Conservation (phyloP, 148 eudicot species). For the Rhododendron ovatum region DNA sequence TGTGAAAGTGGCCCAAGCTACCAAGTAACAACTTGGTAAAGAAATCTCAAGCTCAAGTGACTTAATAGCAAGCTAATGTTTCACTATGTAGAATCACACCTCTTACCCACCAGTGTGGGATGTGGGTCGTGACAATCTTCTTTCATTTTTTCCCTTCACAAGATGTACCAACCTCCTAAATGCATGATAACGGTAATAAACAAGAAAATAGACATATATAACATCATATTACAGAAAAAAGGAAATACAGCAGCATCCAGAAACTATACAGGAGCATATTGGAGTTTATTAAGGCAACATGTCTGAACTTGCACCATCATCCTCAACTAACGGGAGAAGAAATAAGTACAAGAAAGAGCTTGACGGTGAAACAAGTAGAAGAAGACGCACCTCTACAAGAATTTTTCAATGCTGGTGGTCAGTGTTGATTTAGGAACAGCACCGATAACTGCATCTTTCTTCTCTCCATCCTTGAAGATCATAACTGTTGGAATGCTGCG, state of each 20-base stretch:
- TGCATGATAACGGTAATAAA: not conserved
- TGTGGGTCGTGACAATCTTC: not conserved
- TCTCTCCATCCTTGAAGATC: slow-evolving; percentile 85
- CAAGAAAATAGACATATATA: not conserved
- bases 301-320: not conserved
- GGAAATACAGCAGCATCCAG: slow-evolving; percentile 3
- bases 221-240: not conserved
- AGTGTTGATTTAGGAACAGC: slow-evolving; percentile 85
- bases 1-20: not conserved
- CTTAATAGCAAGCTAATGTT: not conserved
- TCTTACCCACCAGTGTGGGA: not conserved
- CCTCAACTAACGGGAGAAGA: not conserved
- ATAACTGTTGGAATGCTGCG: slow-evolving; percentile 92
- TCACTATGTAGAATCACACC: not conserved
- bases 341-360: not conserved
- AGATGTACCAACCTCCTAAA: not conserved
- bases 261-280: slow-evolving; percentile 8
- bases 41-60: not conserved
- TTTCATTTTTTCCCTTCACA: not conserved
- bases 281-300: slow-evolving; percentile 7
- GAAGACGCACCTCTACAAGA: slow-evolving; percentile 34
- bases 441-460: slow-evolving; percentile 87
- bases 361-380: not conserved
- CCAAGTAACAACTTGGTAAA: not conserved
- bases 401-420: slow-evolving; percentile 68